Evolutionary conservation across 495 filamentous ascomycete genomes (phyloP), one percentile per base, ranked within the genome.

Genomic region (Glonium stellatum): DNA sequence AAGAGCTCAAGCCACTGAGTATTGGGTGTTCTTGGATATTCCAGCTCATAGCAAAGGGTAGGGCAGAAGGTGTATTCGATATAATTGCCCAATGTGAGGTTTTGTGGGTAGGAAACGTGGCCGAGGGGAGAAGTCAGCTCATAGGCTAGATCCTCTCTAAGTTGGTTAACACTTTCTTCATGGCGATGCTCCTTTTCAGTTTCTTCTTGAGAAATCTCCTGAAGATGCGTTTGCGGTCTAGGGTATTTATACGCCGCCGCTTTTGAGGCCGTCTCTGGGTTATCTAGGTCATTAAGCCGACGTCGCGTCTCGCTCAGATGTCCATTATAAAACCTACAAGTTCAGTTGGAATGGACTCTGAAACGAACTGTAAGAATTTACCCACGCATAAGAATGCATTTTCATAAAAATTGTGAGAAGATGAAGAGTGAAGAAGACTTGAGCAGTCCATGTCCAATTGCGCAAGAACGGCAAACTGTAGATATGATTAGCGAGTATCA

Each of bases 11-110:
- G 77, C 89, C 89, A 96, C 62, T 86, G 79, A 27, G 88, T 83
- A 8, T 77, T 76, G 4, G 78, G 73, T 42, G 83, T 92, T 25
- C 93, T 85, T 1, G 93, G 93, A 75, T 97, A 98, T 66, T 97
- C 95, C 42, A 98, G 78, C 73, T 98, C 93, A 72, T 98, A 98
- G 76, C 93, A 98, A 27, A 98, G 80, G 0, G 93, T 98, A 10
- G 93, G 93, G 66, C 93, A 98, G 68, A 91, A 83, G 13, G 96
- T 75, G 71, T 85, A 98, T 74, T 98, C 93, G 35, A 82, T 60
- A 69, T 89, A 97, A 73, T 98, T 98, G 31, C 67, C 63, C 64
- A 84, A 74, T 1, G 89, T 89, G 10, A 98, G 80, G 68, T 98
- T 98, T 57, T 86, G 75, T 0, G 93, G 93, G 70, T 98, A 98